A percentile compares a stretch with the other conserved stretches of the same genome.
These are phyloP conservation scores for Penicillium sp. DNA, from an alignment of 2,329 filamentous ascomycete genomes.

Conservation along the genomic window DNA sequence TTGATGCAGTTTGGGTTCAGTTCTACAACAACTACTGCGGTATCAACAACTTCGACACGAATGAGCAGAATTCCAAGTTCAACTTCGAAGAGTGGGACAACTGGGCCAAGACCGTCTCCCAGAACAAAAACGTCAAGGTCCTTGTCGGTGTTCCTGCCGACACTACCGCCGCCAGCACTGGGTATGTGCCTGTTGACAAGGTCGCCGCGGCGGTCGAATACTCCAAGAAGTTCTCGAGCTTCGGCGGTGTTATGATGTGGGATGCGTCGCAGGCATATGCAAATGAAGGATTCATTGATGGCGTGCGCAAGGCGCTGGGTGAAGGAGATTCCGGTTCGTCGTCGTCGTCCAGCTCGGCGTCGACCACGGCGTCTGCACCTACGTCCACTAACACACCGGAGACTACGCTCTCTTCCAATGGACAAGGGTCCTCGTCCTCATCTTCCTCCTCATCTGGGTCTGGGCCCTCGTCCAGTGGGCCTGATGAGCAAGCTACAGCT, in stretches of 20 bases:
- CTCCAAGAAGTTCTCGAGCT: conserved; percentile 55
- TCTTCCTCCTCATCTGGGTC: conserved; percentile 27
- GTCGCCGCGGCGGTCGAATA: conserved; percentile 55
- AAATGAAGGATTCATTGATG: conserved; percentile 57
- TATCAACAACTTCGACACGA: conserved; percentile 50
- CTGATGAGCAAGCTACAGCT: conserved; percentile 3
- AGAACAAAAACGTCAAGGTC: conserved; percentile 61
- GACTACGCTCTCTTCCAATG: conserved; percentile 24
- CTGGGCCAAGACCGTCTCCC: conserved; percentile 59
- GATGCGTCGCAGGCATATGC: conserved; percentile 61
- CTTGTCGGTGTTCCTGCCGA: conserved; percentile 61
- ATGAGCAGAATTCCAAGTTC: conserved; percentile 53
- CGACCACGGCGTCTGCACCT: conserved; percentile 24
- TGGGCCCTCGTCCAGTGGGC: conserved; percentile 19
- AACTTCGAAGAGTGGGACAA: conserved; percentile 64
- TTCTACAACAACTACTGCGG: conserved; percentile 71
- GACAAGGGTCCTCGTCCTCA: conserved; percentile 24
- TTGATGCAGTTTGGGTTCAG: conserved; percentile 63
- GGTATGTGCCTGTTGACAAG: conserved; percentile 52
- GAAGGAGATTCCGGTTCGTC: conserved; percentile 48
- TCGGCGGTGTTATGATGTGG: conserved; percentile 70
- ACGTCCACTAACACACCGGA: conserved; percentile 28
- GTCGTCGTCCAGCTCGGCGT: conserved; percentile 29
- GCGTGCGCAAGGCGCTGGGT: conserved; percentile 41
- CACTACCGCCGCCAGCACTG: conserved; percentile 52